Evolutionary conservation across 176 grass and related monocot species (phyloP).

Genomic region (Ensete glaucum): DNA sequence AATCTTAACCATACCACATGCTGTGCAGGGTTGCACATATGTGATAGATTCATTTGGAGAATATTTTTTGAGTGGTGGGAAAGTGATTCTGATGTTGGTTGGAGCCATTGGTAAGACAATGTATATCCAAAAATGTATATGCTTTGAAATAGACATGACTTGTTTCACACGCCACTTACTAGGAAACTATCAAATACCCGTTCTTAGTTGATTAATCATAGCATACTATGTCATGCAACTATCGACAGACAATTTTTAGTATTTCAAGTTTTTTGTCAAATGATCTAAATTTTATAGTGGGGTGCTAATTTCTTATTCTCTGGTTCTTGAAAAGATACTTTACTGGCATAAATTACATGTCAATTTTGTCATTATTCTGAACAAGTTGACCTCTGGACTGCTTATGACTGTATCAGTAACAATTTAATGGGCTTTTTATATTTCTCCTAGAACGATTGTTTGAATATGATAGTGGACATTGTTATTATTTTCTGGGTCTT

Average conservation of each 20-base stretch:
- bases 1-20: neutral
- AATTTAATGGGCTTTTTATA: neutral
- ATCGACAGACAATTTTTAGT: neutral
- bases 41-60: conserved; percentile 63
- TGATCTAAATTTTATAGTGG: neutral
- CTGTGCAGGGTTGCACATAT: conserved; percentile 50
- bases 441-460: neutral
- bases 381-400: too few relatives aligned
- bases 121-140: neutral
- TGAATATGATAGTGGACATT: neutral
- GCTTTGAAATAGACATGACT: neutral
- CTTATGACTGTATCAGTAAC: neutral
- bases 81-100: conserved; percentile 56
- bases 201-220: neutral
- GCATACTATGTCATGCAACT: neutral
- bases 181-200: neutral
- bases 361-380: neutral
- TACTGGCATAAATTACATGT: neutral
- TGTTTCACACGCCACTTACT: neutral
- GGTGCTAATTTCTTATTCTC: neutral
- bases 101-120: conserved; percentile 71
- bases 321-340: neutral
- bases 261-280: neutral
- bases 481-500: neutral
- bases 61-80: conserved; percentile 38